phyloP scores from a whole-genome alignment of 2,329 filamentous ascomycete species.

The Ceratocystis cacaofunesta region DNA sequence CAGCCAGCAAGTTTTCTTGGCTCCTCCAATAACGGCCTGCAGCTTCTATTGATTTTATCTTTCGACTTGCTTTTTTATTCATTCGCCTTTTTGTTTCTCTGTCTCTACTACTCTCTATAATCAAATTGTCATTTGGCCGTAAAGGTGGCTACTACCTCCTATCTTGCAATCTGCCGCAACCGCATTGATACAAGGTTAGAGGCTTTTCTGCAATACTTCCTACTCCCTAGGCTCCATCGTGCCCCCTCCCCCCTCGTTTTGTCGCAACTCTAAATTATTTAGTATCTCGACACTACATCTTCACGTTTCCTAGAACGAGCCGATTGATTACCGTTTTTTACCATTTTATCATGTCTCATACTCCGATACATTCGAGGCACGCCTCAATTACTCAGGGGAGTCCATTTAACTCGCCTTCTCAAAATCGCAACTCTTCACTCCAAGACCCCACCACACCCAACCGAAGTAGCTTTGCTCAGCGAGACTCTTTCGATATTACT shows the following conservation, averaged over 20 bases:
- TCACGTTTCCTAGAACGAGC: not conserved
- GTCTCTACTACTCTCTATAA: not conserved
- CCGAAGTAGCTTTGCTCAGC: slow-evolving; percentile 33
- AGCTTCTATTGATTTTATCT: not conserved
- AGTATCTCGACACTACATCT: not conserved
- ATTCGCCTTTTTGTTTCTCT: not conserved
- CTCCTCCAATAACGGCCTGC: not conserved
- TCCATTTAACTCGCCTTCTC: slow-evolving; percentile 14
- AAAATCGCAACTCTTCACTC: slow-evolving; percentile 30
- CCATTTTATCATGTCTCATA: slow-evolving; percentile 30
- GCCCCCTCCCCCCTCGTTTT: not conserved
- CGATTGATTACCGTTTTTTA: not conserved
- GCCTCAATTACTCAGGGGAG: slow-evolving; percentile 36
- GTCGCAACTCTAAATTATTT: not conserved
- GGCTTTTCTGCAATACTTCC: not conserved
- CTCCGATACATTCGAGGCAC: slow-evolving; percentile 44
- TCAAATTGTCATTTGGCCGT: not conserved
- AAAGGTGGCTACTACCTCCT: not conserved
- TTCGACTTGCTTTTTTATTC: not conserved
- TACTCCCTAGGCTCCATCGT: not conserved
- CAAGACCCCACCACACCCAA: slow-evolving; percentile 36
- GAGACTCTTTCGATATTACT: slow-evolving; percentile 33
- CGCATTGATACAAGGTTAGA: not conserved
- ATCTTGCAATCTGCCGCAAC: not conserved
- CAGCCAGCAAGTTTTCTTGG: not conserved